Percentiles rank a stretch among this genome's conserved stretches.
phyloP scores from a whole-genome alignment of 2,329 filamentous ascomycete genomes.

The Scedosporium dehoogii region DNA sequence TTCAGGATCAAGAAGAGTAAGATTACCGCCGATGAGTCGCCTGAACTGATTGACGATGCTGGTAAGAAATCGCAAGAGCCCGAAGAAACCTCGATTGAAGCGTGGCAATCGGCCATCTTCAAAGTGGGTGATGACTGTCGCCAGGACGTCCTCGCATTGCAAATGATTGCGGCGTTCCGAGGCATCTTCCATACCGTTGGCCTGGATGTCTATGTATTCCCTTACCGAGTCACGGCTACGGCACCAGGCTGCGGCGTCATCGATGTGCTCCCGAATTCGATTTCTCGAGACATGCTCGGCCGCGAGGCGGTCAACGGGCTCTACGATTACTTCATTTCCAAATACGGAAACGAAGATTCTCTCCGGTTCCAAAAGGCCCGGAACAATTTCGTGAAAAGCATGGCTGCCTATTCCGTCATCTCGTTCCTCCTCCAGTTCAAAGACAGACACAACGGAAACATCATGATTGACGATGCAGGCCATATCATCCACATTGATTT shows the following conservation, averaged over 20 bases:
- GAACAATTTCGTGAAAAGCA: conserved; percentile 96
- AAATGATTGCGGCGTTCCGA: conserved; percentile 96
- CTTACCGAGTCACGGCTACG: conserved; percentile 93
- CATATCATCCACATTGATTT: conserved; percentile 99
- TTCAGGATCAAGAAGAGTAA: conserved; percentile 88
- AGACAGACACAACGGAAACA: conserved; percentile 97
- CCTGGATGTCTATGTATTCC: conserved; percentile 92
- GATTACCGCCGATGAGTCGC: conserved; percentile 14
- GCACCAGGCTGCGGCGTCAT: conserved; percentile 97
- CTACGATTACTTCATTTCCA: conserved; percentile 96
- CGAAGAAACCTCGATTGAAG: conserved; percentile 62
- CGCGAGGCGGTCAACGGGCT: conserved; percentile 96
- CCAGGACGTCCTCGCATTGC: conserved; percentile 89
- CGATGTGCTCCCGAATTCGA: conserved; percentile 93
- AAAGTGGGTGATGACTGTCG: conserved; percentile 98
- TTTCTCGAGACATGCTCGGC: conserved; percentile 96
- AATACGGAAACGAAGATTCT: conserved; percentile 94
- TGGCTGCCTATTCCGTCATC: conserved; percentile 97
- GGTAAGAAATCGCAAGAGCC: conserved; percentile 40
- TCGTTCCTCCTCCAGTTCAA: conserved; percentile 98
- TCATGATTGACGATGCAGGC: conserved; percentile 96
- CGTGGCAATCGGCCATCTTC: conserved; percentile 99
- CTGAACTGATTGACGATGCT: conserved; percentile 3
- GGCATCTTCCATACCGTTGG: conserved; percentile 95
- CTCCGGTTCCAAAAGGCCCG: conserved; percentile 90